These are phyloP conservation scores for Gastrolobium villosum DNA, from an alignment of 306 rosid species.

Conservation along the genomic window DNA sequence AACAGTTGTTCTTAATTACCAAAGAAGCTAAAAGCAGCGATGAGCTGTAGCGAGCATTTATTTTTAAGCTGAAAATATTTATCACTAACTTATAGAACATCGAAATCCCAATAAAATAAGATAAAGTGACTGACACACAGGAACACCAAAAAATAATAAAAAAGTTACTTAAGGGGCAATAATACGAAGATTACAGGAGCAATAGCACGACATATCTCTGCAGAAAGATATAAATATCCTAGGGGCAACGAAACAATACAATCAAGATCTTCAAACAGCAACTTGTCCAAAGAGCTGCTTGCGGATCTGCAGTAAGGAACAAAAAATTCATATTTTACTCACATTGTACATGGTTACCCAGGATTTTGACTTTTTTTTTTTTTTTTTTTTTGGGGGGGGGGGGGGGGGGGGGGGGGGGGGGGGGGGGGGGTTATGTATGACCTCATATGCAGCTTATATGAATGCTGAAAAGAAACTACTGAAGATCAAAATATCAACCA, in stretches of 20 bases:
- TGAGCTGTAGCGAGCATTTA: constrained; percentile 29
- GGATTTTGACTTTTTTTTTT: no score
- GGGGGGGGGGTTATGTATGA: no score
- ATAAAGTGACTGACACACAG: constrained; percentile 43
- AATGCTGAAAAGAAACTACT: constrained; percentile 5
- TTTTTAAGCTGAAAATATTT: constrained; percentile 43
- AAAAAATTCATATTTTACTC: constrained; percentile 5
- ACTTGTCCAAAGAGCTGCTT: constrained; percentile 76
- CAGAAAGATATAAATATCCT: constrained; percentile 50
- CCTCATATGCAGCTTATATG: background rate
- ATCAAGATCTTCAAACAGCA: constrained; percentile 64
- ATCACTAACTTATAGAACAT: constrained; percentile 49
- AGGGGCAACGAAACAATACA: constrained; percentile 51
- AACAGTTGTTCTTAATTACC: background rate
- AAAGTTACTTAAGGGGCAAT: constrained; percentile 44
- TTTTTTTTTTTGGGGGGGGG: no score
- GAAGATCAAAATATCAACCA: constrained; percentile 31
- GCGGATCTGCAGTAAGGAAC: constrained; percentile 80
- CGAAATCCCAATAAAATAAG: constrained; percentile 43
- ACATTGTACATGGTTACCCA: background rate
- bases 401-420: no score
- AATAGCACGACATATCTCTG: constrained; percentile 48
- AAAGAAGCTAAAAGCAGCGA: constrained; percentile 36
- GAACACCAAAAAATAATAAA: constrained; percentile 36
- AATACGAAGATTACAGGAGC: constrained; percentile 49